Evolutionary conservation across 1,139 yeast species (phyloP), one percentile per base, ranked within the genome.

Genomic region (Trichomonascaceae sp.): DNA sequence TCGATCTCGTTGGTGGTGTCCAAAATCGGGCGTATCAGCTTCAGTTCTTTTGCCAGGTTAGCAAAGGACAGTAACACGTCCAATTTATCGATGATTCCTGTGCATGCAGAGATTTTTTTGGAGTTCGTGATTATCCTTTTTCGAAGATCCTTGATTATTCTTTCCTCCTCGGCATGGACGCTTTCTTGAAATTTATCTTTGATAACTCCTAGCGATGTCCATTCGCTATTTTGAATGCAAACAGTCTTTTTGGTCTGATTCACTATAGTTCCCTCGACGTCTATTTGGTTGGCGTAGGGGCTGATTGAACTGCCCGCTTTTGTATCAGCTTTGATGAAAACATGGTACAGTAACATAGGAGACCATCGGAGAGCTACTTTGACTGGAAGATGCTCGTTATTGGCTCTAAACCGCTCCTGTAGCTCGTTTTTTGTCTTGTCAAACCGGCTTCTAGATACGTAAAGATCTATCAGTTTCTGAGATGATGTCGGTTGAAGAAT

Each of bases 1-100:
- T 67, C 50, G 60, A 66, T 15, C 61, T 58, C 55, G 83, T 67
- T 81, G 10, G 73, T 27, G 70, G 77, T 67, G 45, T 78, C 78
- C 44, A 91, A 70, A n/a, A 63, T 71, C 0, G 99, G 99, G 53
- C 89, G 73, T 0, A 78, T 81, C 53, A 90, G 74, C 30, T 79
- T 71, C 55, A 79, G 78, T 60, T 88, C 96, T 22, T 71, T 67
- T 0, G 97, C 85, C 5, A 91, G 67, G 1, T 73, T 70, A 0
- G 96, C 84, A 69, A 93, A 87, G 0, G 96, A 85, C 7, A 82
- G 70, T 0, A 87, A 74, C 0, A 86, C 83, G 68, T 93, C 99
- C 7, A 91, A 65, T 55, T 78, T 79, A 59, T 89, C 96, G 27
- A 84, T 72, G 49, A 76, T 63, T 52, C 73, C 64, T 58, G 83